Base-by-base conservation (phyloP, 2,329 filamentous ascomycete species). In the Parastagonospora nodorum region DNA sequence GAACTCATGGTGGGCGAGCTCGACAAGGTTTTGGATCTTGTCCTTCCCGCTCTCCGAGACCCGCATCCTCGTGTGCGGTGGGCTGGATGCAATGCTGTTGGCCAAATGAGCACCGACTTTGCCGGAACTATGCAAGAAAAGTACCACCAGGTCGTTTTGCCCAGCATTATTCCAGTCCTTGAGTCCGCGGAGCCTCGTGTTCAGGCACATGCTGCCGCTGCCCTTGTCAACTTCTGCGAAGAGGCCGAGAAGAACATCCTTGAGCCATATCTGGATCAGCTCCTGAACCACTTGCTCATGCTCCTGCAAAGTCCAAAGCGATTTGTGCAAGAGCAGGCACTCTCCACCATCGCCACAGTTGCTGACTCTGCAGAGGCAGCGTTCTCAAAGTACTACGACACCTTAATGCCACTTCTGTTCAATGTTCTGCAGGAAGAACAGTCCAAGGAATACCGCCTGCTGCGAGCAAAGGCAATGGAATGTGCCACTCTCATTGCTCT, bases 31-130 rank as follows among this genome's bases (percentile, higher is more conserved):
- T 82, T 99, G 41, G 91, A 96, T 58, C 82, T 99, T 48, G 93
- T 99, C n/a, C 86, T 97, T 42, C 94, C 94, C 12, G 89, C 93
- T 31, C 82, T 99, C 31, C 87, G 88, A 64, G 93, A 99, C 69
- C 84, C 89, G 33, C 94, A 99, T 70, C 90, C 94, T 35, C 90
- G 94, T 69, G 94, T 99, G 48, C 88, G 93, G 66, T 99, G 95
- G 87, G 94, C 94, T 45, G 94, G 92, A 30, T 99, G 94, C 80
- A 97, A 99, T 70, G 94, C 94, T 36, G 83, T 99, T n/a, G 94
- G 94, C 27, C 94, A 99, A 75, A 99, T 99, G 94, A 97, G 93
- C 78, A 99, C 94, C 29, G 94, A 99, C 71, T 99, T 99, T 74
- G 93, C 95, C 10, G 92, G 92, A 10, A 95, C 89, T 9, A 97